These are phyloP conservation scores for Schwanniomyces yamadae DNA, from an alignment of 805 yeast genomes.

Conservation along the genomic window DNA sequence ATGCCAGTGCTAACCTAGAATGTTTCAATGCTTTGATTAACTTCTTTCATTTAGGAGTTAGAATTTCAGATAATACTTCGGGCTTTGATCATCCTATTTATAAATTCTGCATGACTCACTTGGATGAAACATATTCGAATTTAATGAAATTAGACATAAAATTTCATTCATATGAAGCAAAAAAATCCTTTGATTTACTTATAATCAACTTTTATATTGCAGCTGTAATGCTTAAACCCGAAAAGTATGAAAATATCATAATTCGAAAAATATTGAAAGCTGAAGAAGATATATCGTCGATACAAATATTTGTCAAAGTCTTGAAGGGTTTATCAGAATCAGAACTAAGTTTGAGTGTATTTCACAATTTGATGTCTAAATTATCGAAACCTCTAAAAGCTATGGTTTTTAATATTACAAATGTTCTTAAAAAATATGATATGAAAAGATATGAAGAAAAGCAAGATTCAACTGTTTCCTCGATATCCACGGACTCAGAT, in stretches of 20 bases:
- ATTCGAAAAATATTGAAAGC: conserved; percentile 20
- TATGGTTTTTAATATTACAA: conserved; percentile 25
- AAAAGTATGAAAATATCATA: conserved; percentile 25
- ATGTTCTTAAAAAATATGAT: conserved; percentile 3
- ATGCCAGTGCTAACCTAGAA: conserved; percentile 25
- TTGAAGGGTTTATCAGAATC: conserved; percentile 30
- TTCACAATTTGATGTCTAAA: conserved; percentile 21
- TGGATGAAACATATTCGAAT: conserved; percentile 31
- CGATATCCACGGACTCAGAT: neutral
- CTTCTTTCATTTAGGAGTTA: conserved; percentile 35
- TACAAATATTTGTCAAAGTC: conserved; percentile 26
- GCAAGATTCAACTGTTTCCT: conserved; percentile 5
- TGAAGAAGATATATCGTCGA: conserved; percentile 23
- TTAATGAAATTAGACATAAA: conserved; percentile 15
- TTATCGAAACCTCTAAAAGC: conserved; percentile 24
- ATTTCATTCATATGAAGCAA: conserved; percentile 9
- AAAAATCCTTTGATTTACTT: conserved; percentile 21
- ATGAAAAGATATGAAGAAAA: neutral
- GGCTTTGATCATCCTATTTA: conserved; percentile 17
- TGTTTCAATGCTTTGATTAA: conserved; percentile 35
- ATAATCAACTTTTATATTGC: conserved; percentile 30
- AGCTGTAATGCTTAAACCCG: conserved; percentile 36
- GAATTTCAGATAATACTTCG: conserved; percentile 20
- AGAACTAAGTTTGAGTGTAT: conserved; percentile 18
- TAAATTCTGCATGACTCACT: conserved; percentile 26